phyloP scores from a whole-genome alignment of 1,139 yeast species.

The Pichia sp. region DNA sequence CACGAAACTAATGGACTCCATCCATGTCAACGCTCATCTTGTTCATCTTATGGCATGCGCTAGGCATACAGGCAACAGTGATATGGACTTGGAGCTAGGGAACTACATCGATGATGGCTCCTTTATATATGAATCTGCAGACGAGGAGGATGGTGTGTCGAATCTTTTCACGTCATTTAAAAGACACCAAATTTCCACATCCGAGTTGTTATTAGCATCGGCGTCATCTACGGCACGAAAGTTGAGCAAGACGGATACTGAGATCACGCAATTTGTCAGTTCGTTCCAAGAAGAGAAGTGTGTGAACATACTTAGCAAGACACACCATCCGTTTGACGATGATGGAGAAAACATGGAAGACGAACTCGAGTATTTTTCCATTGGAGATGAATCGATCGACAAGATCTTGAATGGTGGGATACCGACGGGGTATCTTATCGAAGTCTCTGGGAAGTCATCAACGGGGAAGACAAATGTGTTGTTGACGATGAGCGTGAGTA shows the following conservation, averaged over 20 bases:
- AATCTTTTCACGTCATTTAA: conserved; percentile 25
- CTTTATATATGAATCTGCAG: conserved; percentile 15
- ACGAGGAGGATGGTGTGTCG: no score
- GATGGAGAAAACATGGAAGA: neutral
- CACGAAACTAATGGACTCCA: no score
- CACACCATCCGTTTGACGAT: neutral
- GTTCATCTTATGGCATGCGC: no score
- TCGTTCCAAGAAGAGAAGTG: conserved; percentile 28
- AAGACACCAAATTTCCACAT: conserved; percentile 37
- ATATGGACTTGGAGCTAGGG: conserved; percentile 11
- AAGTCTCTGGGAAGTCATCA: conserved; percentile 81
- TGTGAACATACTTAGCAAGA: neutral
- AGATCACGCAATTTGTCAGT: conserved; percentile 43
- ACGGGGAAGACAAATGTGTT: conserved; percentile 82
- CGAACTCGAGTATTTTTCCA: conserved; percentile 37
- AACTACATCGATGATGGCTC: conserved; percentile 13
- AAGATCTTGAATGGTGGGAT: conserved; percentile 56
- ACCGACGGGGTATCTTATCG: conserved; percentile 65
- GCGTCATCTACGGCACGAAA: conserved; percentile 41
- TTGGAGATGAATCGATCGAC: conserved; percentile 65
- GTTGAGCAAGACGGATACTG: conserved; percentile 47
- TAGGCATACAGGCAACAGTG: no score
- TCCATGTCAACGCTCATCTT: no score
- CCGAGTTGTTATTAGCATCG: conserved; percentile 42
- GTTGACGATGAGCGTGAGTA: conserved; percentile 58